These are phyloP conservation scores for Monosporascus ibericus DNA, from an alignment of 2,329 filamentous ascomycete species.

Conservation along the genomic window DNA sequence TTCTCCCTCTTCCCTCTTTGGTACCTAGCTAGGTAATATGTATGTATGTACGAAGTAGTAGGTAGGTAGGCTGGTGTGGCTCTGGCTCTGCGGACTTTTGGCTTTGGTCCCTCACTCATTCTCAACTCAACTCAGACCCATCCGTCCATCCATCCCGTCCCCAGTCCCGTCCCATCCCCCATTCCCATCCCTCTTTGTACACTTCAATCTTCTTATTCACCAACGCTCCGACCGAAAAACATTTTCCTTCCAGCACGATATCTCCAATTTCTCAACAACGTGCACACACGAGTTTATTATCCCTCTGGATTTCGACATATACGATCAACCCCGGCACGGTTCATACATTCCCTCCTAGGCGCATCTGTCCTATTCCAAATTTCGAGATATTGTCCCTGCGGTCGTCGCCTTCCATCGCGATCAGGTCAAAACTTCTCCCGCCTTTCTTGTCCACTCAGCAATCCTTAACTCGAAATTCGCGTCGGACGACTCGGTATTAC, in stretches of 20 bases:
- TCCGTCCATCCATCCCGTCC: background rate
- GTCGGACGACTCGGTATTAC: slow-evolving; percentile 7
- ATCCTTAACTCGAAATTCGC: slow-evolving; percentile 7
- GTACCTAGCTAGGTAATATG: background rate
- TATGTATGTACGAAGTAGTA: background rate
- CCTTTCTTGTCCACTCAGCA: slow-evolving; percentile 7
- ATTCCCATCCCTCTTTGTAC: background rate
- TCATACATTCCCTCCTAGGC: slow-evolving; percentile 12
- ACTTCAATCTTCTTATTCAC: background rate
- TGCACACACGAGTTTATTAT: background rate
- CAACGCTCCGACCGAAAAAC: background rate
- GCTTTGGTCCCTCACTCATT: background rate
- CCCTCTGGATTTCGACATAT: background rate
- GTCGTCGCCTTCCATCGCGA: slow-evolving; percentile 19
- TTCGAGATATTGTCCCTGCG: slow-evolving; percentile 11
- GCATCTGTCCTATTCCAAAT: slow-evolving; percentile 18
- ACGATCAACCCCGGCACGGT: background rate
- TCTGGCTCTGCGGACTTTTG: background rate
- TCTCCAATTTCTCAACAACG: background rate
- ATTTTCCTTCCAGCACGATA: background rate
- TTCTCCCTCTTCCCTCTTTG: slow-evolving; percentile 15
- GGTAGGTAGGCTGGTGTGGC: background rate
- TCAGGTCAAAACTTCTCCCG: slow-evolving; percentile 7
- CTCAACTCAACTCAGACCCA: background rate
- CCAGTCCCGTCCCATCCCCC: background rate